These are phyloP conservation scores for Cylindrotheca fusiformis DNA, from an alignment of 108 stramenopile species.

Conservation along the genomic window DNA sequence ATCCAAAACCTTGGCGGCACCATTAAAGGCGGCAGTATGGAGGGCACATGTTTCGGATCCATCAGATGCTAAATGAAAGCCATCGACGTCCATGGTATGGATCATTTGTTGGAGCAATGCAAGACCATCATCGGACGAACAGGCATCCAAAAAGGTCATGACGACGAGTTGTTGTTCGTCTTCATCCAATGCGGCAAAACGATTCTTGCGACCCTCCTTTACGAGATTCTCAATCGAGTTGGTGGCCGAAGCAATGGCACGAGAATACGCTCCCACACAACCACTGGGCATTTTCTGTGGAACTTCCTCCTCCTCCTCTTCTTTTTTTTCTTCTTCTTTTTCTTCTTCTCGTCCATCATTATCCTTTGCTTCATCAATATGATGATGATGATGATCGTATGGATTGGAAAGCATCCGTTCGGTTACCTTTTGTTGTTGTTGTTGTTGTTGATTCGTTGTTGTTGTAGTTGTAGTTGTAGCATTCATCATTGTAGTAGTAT, in stretches of 20 bases:
- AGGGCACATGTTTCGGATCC: constrained; percentile 78
- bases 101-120: constrained; percentile 58
- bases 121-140: constrained; percentile 60
- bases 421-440: constrained; percentile 28
- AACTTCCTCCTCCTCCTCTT: constrained; percentile 1
- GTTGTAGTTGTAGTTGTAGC: constrained; percentile 9
- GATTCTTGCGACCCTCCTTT: constrained; percentile 39
- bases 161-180: constrained; percentile 48
- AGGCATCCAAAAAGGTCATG: constrained; percentile 62
- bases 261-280: constrained; percentile 72
- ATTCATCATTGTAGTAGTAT: constrained; percentile 15
- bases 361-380: constrained; percentile 4
- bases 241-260: constrained; percentile 48
- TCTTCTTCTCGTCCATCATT: not conserved
- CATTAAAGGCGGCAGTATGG: constrained; percentile 76
- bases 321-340: constrained; percentile 16
- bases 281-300: constrained; percentile 51
- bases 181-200: constrained; percentile 38
- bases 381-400: constrained; percentile 41
- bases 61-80: constrained; percentile 63
- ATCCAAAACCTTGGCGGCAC: constrained; percentile 50
- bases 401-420: constrained; percentile 33
- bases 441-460: constrained; percentile 21
- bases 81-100: constrained; percentile 66
- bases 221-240: constrained; percentile 33